Conservation (phyloP, 2,329 filamentous ascomycete genomes). For the Pseudonectria buxi region DNA sequence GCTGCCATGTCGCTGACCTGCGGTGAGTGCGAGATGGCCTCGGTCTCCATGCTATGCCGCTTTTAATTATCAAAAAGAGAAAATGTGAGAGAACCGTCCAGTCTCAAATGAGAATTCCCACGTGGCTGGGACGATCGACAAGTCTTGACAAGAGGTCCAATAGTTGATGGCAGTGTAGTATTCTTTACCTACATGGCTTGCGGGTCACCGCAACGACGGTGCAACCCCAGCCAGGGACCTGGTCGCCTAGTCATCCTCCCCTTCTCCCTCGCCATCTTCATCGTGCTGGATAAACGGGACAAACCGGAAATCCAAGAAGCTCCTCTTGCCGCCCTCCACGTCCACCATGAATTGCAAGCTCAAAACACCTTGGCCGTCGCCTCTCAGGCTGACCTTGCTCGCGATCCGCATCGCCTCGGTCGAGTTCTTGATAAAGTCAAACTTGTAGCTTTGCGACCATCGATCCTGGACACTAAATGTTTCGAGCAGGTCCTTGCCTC, state of each 20-base stretch:
- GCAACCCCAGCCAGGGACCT: background rate
- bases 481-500: conserved; percentile 62
- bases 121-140: too few relatives aligned
- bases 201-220: too few relatives aligned
- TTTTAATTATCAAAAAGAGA: too few relatives aligned
- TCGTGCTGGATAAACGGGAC: conserved; percentile 64
- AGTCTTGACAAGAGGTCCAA: too few relatives aligned
- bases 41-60: too few relatives aligned
- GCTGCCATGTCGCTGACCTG: too few relatives aligned
- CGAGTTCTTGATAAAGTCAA: conserved; percentile 77
- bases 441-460: conserved; percentile 73
- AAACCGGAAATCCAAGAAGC: conserved; percentile 78
- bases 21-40: too few relatives aligned
- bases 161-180: background rate
- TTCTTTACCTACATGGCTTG: too few relatives aligned
- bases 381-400: conserved; percentile 84
- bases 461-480: conserved; percentile 59
- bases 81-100: too few relatives aligned
- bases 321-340: conserved; percentile 60
- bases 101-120: too few relatives aligned
- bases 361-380: conserved; percentile 82
- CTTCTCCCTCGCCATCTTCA: conserved; percentile 28
- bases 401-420: conserved; percentile 88
- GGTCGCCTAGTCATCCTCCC: conserved; percentile 7
- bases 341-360: conserved; percentile 97